Evolutionary conservation across 805 yeast species (phyloP).

Genomic region (Peterozyma toletana): DNA sequence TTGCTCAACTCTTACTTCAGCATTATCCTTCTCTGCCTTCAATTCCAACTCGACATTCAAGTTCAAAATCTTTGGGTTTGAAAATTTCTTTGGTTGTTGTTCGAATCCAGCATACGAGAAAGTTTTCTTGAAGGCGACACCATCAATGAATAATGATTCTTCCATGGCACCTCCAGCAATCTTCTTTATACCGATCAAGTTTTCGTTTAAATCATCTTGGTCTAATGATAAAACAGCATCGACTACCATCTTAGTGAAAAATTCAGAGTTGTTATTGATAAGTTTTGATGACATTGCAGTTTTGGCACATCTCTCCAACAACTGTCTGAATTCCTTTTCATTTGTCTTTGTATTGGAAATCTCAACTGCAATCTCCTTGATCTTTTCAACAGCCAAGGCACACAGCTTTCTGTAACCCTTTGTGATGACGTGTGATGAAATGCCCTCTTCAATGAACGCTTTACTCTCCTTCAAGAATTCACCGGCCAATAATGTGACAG

Average conservation of each 20-base stretch:
- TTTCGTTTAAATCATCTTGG: constrained; percentile 78
- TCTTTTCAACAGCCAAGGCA: constrained; percentile 62
- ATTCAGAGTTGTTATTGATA: constrained; percentile 78
- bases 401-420: constrained; percentile 86
- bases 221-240: constrained; percentile 90
- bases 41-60: constrained; percentile 92
- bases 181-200: constrained; percentile 88
- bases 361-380: constrained; percentile 70
- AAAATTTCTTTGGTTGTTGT: constrained; percentile 89
- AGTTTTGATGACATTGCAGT: constrained; percentile 97
- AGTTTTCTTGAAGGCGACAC: constrained; percentile 96
- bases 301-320: constrained; percentile 86
- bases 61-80: constrained; percentile 73
- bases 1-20: constrained; percentile 93
- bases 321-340: constrained; percentile 56
- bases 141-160: constrained; percentile 81
- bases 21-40: constrained; percentile 97
- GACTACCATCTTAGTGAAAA: constrained; percentile 94
- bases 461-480: constrained; percentile 90
- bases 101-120: constrained; percentile 98
- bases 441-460: constrained; percentile 90
- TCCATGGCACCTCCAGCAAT: constrained; percentile 96
- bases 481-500: constrained; percentile 91
- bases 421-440: constrained; percentile 81
- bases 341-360: constrained; percentile 40